Base-by-base conservation (phyloP, 176 grass and related monocot genomes). In the Avena insularis region DNA sequence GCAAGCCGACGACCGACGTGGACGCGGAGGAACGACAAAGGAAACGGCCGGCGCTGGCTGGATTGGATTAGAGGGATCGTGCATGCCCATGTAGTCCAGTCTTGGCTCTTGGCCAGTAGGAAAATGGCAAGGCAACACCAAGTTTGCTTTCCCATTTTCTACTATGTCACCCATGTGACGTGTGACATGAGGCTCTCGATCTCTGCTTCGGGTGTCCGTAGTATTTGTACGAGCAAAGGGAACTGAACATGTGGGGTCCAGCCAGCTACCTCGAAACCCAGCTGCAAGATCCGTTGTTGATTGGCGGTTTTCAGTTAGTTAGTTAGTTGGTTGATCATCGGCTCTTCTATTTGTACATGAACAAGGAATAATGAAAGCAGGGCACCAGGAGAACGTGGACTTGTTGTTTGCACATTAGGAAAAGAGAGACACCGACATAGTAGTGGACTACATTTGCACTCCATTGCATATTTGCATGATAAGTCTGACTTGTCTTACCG, bases 1-100 rank as follows among this genome's bases (percentile, higher is more conserved):
- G 80, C 86, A 63, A 80, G 80, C 71, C 87, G 93, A 84, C 85
- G 73, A 67, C 84, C 85, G 73, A 67, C 84, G 78, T 17, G 78
- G 72, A 78, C 83, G 72, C 8, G 6, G 23, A 48, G 15, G 11
- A 40, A 6, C 12, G 64, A 31, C 61, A 59, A 72, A 53, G 12
- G 49, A 51, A 51, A 51, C 29, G 29, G 29, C 29, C 29, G 64
- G 29, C 4, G 62, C 64, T 9, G 63, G 7, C 8, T 55, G 57
- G 40, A 43, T 43, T 43, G 40, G 40, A 43, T 43, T 43, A 6
- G 63, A 66, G 2, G 13, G 15, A 69, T 69, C 65, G 65, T 38
- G 31, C 48, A 58, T 55, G 8, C 4, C 76, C 75, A 12, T 66
- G 31, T 9, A 23, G 35, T 10, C n/a, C 14, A 54, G 63, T 9